Conservation (phyloP, 2,329 filamentous ascomycete genomes). For the Claviceps sorghi region DNA sequence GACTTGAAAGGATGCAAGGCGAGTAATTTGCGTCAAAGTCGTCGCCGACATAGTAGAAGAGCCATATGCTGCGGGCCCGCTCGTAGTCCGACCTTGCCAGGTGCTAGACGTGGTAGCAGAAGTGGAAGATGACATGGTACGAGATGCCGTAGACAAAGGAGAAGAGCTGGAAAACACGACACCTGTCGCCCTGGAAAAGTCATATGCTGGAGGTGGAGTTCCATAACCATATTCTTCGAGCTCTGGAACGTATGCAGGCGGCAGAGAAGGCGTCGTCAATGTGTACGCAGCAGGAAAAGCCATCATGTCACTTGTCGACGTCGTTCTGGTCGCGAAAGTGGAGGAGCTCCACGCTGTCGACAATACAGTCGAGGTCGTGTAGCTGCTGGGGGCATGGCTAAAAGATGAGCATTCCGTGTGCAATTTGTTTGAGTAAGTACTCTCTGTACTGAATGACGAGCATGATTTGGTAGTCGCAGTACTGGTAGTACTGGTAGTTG, state of each 20-base stretch:
- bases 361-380: not conserved
- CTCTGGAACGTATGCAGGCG: constrained; percentile 5
- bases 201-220: constrained; percentile 2
- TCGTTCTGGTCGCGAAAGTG: not conserved
- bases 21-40: not conserved
- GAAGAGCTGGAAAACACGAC: not conserved
- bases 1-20: not conserved
- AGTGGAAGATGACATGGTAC: not conserved
- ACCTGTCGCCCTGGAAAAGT: not conserved
- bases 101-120: not conserved
- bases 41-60: not conserved
- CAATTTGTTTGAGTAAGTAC: not conserved
- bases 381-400: not conserved
- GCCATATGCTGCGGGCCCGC: not conserved
- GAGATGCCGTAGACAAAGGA: not conserved
- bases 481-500: not conserved
- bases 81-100: not conserved
- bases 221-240: constrained; percentile 7
- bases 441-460: not conserved
- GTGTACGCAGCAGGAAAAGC: constrained; percentile 4
- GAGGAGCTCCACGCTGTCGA: not conserved
- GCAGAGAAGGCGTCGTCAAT: constrained; percentile 1
- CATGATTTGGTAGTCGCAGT: not conserved
- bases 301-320: not conserved
- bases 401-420: not conserved